phyloP scores from a whole-genome alignment of 306 rosid genomes.

The Betula pendula region DNA sequence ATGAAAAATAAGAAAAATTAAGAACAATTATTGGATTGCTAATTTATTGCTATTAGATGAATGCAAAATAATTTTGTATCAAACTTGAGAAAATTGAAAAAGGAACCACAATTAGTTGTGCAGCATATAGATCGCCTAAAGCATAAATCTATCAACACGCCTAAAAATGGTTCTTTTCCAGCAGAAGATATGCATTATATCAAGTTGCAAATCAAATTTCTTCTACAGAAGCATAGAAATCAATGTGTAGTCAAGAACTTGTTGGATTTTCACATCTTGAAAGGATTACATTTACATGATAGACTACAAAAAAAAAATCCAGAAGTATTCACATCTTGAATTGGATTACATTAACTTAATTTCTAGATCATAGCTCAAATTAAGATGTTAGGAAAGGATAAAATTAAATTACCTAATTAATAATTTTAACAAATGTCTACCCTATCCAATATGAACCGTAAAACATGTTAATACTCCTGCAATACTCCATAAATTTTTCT shows the following conservation, averaged over 20 bases:
- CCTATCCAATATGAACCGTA: too few species aligned
- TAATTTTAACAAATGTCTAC: too few species aligned
- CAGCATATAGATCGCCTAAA: background rate
- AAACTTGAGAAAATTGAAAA: background rate
- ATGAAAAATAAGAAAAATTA: background rate
- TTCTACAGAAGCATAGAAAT: background rate
- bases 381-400: too few species aligned
- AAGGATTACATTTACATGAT: too few species aligned
- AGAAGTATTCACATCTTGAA: background rate
- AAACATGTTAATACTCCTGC: too few species aligned
- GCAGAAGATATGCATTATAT: background rate
- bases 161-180: background rate
- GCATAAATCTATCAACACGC: background rate
- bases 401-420: too few species aligned
- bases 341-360: background rate
- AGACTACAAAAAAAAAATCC: too few species aligned
- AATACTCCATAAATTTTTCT: too few species aligned
- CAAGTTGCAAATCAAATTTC: background rate
- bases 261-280: background rate
- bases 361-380: background rate
- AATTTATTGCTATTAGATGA: background rate
- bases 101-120: background rate
- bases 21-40: background rate
- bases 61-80: background rate
- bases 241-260: background rate